Percentiles rank a stretch among this genome's conserved stretches.
These are phyloP conservation scores for Penicillium simplicissimum DNA, from an alignment of 495 filamentous ascomycete species.

Conservation along the genomic window DNA sequence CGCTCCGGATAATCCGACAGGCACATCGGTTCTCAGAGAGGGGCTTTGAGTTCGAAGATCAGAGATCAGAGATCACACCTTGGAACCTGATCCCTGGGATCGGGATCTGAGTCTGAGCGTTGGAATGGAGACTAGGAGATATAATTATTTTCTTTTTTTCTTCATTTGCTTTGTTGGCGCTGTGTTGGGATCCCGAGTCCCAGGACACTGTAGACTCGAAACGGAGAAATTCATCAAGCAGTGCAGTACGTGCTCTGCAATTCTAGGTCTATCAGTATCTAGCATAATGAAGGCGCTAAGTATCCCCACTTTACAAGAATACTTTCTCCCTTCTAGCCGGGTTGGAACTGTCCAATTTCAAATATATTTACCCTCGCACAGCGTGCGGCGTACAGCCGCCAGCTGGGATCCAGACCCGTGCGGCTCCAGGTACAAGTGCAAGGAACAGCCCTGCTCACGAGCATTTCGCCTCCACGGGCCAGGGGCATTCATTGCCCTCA, in stretches of 20 bases:
- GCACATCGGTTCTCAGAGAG: not conserved
- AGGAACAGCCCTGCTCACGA: slow-evolving; percentile 9
- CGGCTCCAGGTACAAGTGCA: slow-evolving; percentile 22
- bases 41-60: slow-evolving; percentile 14
- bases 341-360: slow-evolving; percentile 4
- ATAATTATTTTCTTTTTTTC: not conserved
- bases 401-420: slow-evolving; percentile 13
- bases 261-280: not conserved
- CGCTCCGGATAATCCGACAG: slow-evolving; percentile 19
- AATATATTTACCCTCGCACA: slow-evolving; percentile 9
- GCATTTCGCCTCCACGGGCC: slow-evolving; percentile 8
- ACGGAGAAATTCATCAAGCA: slow-evolving; percentile 8
- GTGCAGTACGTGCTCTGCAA: not conserved
- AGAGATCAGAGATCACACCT: slow-evolving; percentile 14
- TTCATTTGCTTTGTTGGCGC: not conserved
- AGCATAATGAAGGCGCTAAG: not conserved
- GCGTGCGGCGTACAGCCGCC: slow-evolving; percentile 5
- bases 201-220: not conserved
- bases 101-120: not conserved
- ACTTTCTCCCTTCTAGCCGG: not conserved
- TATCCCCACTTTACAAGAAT: not conserved
- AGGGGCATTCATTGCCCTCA: not conserved
- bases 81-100: slow-evolving; percentile 17
- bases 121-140: not conserved
- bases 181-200: slow-evolving; percentile 3